Evolutionary conservation across 1,284 basidiomycete genomes (phyloP).

Genomic region (Apiotrichum montevideense): DNA sequence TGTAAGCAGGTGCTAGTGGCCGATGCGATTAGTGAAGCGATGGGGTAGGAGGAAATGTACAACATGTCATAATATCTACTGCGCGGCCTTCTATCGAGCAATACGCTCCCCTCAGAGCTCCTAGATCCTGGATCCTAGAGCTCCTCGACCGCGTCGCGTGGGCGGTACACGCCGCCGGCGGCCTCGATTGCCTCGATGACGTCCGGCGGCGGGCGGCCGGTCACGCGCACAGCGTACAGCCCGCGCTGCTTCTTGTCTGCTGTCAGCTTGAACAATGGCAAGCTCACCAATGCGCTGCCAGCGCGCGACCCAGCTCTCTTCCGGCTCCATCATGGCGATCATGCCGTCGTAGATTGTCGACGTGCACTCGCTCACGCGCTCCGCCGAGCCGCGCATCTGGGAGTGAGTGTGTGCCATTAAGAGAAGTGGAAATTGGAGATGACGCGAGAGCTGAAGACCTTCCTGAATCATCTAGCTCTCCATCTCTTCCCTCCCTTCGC

Average conservation of each 20-base stretch:
- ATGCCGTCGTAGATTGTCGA: slow-evolving; percentile 92
- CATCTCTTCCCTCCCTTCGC: too few relatives aligned
- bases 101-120: too few relatives aligned
- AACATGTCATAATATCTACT: slow-evolving; percentile 4
- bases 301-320: slow-evolving; percentile 87
- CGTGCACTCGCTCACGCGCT: slow-evolving; percentile 80
- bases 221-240: slow-evolving; percentile 82
- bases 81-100: too few relatives aligned
- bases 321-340: slow-evolving; percentile 80
- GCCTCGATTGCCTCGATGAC: slow-evolving; percentile 57
- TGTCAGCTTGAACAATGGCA: not conserved
- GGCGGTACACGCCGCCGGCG: slow-evolving; percentile 37
- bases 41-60: not conserved
- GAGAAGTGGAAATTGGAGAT: not conserved
- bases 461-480: too few relatives aligned
- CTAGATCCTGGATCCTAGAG: not conserved
- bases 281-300: slow-evolving; percentile 83
- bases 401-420: too few relatives aligned
- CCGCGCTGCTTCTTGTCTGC: slow-evolving; percentile 77
- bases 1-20: slow-evolving; percentile 10
- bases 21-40: not conserved
- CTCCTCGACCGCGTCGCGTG: slow-evolving; percentile 42
- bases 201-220: slow-evolving; percentile 76
- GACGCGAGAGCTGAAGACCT: too few relatives aligned
- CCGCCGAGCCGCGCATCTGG: slow-evolving; percentile 81